Evolutionary conservation across 768 basidiomycete genomes (phyloP), one percentile per base, ranked within the genome.

Genomic region (Suillus brevipes): DNA sequence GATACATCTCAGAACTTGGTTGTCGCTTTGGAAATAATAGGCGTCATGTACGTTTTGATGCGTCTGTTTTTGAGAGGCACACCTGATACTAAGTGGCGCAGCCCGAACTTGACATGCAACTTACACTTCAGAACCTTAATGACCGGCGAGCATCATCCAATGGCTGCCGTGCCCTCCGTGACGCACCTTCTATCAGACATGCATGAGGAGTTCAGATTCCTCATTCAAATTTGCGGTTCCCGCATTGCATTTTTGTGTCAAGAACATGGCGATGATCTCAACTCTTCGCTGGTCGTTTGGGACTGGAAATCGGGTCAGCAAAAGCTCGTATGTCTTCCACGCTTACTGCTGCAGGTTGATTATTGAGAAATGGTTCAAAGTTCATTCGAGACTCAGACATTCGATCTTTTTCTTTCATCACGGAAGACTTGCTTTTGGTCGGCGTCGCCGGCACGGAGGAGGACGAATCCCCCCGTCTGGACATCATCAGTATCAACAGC

Each of bases 1-100:
- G 79, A 80, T 66, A 70, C 65, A 28, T 78, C 77, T 6, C 76
- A 79, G 67, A 67, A 81, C 66, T 71, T 80, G 43, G 49, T 81
- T 10, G 71, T 75, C 25, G 65, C 72, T 6, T 64, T 81, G n/a
- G 74, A 77, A 56, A 23, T 60, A n/a, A 12, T 13, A 4, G 76
- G 67, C 5, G 42, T 10, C 13, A 13, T 57, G 74, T 77, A 57
- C 67, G 76, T 68, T 47, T 36, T 34, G 8, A 20, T n/a, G 12
- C 42, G 4, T 28, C 6, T 42, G 1, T 6, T 38, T 42, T 18
- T 31, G 25, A 28, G 57, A 28, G 5, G 25, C 25, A 42, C 7
- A 43, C 40, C 62, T 68, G 28, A 71, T 49, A 18, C 13, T 59
- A 9, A n/a, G 23, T 53, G 18, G 40, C 23, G 34, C 45, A 77